phyloP scores from a whole-genome alignment of 768 basidiomycete species.

The Macrocybe gigantea region DNA sequence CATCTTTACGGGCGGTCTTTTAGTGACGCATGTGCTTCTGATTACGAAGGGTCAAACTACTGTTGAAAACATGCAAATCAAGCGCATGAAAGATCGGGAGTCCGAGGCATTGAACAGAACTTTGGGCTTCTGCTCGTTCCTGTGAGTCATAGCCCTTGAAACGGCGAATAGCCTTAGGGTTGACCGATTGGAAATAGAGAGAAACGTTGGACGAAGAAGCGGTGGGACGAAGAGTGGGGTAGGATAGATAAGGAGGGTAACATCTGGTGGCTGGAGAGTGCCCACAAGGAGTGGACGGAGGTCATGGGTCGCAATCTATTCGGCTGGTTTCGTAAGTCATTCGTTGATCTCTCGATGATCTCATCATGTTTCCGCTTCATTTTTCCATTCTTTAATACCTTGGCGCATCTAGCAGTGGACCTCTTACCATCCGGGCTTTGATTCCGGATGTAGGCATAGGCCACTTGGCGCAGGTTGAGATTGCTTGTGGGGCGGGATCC shows the following conservation, averaged over 20 bases:
- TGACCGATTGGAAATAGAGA: slow-evolving; percentile 28
- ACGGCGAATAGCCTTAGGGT: too few species aligned
- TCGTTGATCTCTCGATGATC: background rate
- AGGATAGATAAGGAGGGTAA: slow-evolving; percentile 68
- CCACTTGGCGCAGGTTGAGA: too few species aligned
- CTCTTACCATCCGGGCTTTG: too few species aligned
- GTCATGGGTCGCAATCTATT: slow-evolving; percentile 69
- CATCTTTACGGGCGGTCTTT: slow-evolving; percentile 60
- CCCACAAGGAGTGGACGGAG: slow-evolving; percentile 62
- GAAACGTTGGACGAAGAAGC: slow-evolving; percentile 34
- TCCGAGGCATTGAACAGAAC: slow-evolving; percentile 38
- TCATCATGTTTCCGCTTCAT: slow-evolving; percentile 1
- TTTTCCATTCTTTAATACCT: slow-evolving; percentile 3
- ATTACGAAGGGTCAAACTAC: slow-evolving; percentile 67
- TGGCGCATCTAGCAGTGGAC: too few species aligned
- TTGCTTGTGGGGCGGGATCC: too few species aligned
- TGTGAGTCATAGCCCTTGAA: slow-evolving; percentile 31
- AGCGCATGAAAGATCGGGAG: slow-evolving; percentile 63
- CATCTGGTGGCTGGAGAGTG: slow-evolving; percentile 78
- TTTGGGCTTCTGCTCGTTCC: slow-evolving; percentile 47
- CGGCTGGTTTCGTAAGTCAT: slow-evolving; percentile 76
- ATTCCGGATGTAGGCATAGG: too few species aligned
- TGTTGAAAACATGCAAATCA: slow-evolving; percentile 65
- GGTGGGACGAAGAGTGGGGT: slow-evolving; percentile 85
- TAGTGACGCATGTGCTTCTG: slow-evolving; percentile 53